Conservation (phyloP, 805 yeast species). For the Yarrowia phangngaensis region DNA sequence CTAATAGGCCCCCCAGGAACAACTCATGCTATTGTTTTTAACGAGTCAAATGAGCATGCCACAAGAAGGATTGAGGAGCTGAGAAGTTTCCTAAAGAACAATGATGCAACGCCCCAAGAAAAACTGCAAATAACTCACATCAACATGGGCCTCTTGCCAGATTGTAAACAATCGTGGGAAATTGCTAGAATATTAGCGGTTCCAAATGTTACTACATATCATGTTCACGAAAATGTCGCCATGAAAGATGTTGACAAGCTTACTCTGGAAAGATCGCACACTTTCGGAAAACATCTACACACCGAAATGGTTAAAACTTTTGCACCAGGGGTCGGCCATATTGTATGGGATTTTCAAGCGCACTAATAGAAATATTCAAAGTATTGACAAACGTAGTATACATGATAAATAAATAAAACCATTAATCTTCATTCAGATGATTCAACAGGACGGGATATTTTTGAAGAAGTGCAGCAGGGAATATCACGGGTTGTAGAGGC, state of each 20-base stretch:
- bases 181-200: slow-evolving; percentile 39
- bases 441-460: slow-evolving; percentile 32
- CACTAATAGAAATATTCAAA: background rate
- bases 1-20: slow-evolving; percentile 30
- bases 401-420: slow-evolving; percentile 21
- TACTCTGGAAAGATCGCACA: slow-evolving; percentile 30
- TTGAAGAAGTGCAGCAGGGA: slow-evolving; percentile 32
- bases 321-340: slow-evolving; percentile 84
- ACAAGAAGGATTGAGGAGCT: slow-evolving; percentile 40
- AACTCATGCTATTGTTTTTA: slow-evolving; percentile 49
- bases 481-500: slow-evolving; percentile 12
- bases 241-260: slow-evolving; percentile 43
- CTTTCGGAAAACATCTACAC: slow-evolving; percentile 38
- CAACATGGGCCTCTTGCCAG: slow-evolving; percentile 75
- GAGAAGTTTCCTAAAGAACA: slow-evolving; percentile 18
- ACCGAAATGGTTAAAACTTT: slow-evolving; percentile 72
- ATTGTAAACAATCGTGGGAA: slow-evolving; percentile 61
- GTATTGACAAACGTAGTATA: slow-evolving; percentile 21
- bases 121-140: slow-evolving; percentile 54
- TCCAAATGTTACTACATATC: slow-evolving; percentile 38
- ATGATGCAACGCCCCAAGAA: background rate
- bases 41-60: slow-evolving; percentile 60
- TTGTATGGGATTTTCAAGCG: slow-evolving; percentile 49
- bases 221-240: slow-evolving; percentile 74
- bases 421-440: slow-evolving; percentile 13